These are phyloP conservation scores for Euphorbia peplus DNA, from an alignment of 345 rosid species.

Conservation along the genomic window DNA sequence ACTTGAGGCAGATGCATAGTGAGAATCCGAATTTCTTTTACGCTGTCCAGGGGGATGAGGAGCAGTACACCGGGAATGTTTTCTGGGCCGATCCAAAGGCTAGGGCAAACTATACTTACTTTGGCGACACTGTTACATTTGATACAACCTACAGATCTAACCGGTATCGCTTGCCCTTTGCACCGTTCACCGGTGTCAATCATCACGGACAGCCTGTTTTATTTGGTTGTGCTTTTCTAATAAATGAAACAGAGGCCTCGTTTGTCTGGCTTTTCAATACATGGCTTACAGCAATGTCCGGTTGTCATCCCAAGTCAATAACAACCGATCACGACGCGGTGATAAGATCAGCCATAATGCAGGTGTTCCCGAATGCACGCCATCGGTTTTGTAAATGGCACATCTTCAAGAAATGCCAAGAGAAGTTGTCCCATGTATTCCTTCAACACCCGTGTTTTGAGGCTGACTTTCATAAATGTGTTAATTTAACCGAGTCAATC, in stretches of 20 bases:
- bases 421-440: constrained; percentile 46
- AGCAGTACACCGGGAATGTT: constrained; percentile 35
- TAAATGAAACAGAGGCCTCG: constrained; percentile 54
- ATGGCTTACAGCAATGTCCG: constrained; percentile 56
- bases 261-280: constrained; percentile 60
- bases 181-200: constrained; percentile 54
- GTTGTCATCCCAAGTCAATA: constrained; percentile 51
- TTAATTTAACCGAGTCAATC: constrained; percentile 46
- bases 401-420: constrained; percentile 50
- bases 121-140: constrained; percentile 51
- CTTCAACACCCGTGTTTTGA: constrained; percentile 44
- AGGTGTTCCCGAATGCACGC: constrained; percentile 54
- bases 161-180: constrained; percentile 51
- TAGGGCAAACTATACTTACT: constrained; percentile 43
- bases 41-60: constrained; percentile 43
- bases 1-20: constrained; percentile 48
- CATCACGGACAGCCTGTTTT: constrained; percentile 67
- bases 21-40: constrained; percentile 49
- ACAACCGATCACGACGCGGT: constrained; percentile 56
- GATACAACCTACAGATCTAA: constrained; percentile 50
- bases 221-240: constrained; percentile 57
- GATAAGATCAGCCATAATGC: constrained; percentile 48
- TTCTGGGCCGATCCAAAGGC: constrained; percentile 58
- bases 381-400: constrained; percentile 62
- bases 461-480: constrained; percentile 48